Evolutionary conservation across 1,139 yeast species (phyloP), one percentile per base, ranked within the genome.

Genomic region (Diutina scorzettiae): DNA sequence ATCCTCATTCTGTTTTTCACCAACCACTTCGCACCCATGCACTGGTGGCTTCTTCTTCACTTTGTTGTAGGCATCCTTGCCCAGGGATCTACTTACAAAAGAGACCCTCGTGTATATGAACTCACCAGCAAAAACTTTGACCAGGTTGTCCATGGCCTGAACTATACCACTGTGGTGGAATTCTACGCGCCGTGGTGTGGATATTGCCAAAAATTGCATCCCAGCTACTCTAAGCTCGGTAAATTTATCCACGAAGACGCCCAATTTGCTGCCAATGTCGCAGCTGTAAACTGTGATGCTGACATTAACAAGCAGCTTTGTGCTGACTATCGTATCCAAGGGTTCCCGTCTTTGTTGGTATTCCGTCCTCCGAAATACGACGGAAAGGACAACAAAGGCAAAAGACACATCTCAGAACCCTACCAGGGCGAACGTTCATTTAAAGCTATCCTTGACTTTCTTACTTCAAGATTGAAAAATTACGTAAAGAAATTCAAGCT

Each of bases 161-260:
- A 86, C 56, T 83, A 85, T 51, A 81, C 95, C 3, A 64, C 95
- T 2, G 64, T 89, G 5, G 93, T 91, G 17, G 89, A 87, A 60
- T 91, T 89, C 57, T 91, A 91, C 58, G 97, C 97, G 4, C 97
- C 97, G 31, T 91, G 97, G 97, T 91, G 97, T 65, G 87, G 89
- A 1, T 77, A 81, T 55, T 82, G 93, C 53, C 69, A 74, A 48
- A 70, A 76, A 46, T 58, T 82, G 46, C 69, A 71, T 48, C 73
- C 75, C 2, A 66, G 75, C 1, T 81, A 68, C 56, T 65, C 67
- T 44, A 81, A 78, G 53, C 75, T 81, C 18, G 95, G 86, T 11
- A 74, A 73, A 44, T 60, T 63, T 34, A 62, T 83, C 11, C 68
- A 69, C 24, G 48, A 57, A 4, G 70, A 66, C 34, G 57, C 66